Evolutionary conservation across 2,329 filamentous ascomycete species (phyloP), one percentile per base, ranked within the genome.

Genomic region (Cryoendolithus antarcticus): DNA sequence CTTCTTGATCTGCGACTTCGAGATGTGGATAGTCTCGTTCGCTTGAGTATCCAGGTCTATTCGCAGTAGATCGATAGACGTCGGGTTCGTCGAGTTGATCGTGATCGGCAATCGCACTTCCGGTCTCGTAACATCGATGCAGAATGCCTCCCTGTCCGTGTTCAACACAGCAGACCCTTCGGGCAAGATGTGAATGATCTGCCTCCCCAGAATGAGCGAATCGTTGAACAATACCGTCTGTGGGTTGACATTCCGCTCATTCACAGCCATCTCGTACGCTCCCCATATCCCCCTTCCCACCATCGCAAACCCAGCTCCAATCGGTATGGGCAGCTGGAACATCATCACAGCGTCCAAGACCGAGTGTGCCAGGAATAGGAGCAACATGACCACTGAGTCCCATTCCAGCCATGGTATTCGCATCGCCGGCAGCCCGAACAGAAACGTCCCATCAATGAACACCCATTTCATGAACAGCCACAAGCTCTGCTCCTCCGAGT

Each of bases 341-440:
- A 95, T 95, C 50, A 95, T 65, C 67, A 93, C 79, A 50, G 79
- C 81, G 65, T 95, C 86, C 38, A 83, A 61, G 2, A 82, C 56
- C 2, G 80, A 72, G 59, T 95, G 86, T 3, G 71, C 49, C 34
- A 82, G 60, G 54, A 91, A 93, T 13, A 88, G 63, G 24, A 74
- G 66, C 31, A 82, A 72, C 39, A 84, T 81, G 1, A 78, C 78
- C 29, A 75, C 72, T 54, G 84, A 82, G 32, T 84, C 85, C 67
- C 89, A 85, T 66, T 96, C 86, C 42, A 98, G 70, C 93, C 91
- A 98, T 42, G 91, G 91, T 71, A 98, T 94, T 58, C 84, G 77
- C 52, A 98, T 62, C 49, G 82, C 75, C 11, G 93, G 89, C 39
- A 98, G 65, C 6, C 83, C 83, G 59, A 93, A 94, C 46, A 96